Evolutionary conservation across 179 eudicot genomes (phyloP), one percentile per base, ranked within the genome.

Genomic region (Gypsophila paniculata): DNA sequence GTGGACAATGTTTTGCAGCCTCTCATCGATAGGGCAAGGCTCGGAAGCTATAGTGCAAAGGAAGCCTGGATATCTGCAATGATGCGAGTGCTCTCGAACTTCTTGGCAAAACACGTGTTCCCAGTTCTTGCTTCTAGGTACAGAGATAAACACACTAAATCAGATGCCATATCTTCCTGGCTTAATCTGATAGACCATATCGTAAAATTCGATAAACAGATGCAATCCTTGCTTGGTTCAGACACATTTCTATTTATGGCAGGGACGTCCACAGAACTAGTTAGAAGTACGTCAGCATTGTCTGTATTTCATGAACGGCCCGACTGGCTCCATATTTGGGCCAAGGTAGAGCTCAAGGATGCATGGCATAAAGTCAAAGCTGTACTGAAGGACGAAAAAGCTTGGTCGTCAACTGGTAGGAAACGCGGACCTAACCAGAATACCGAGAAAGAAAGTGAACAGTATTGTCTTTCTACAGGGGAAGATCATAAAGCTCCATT

Each of bases 1-100:
- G 80, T 83, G 53, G 89, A 85, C 70, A 85, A 81, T 77, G 85
- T 85, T 72, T 76, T 85, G 74, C 89, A 85, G 81, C 89, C 89
- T 73, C 76, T 85, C 12, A 83, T 86, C 65, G 89, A 81, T 72
- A 78, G 52, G 78, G 87, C 85, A 14, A 79, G 80, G 48, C 68
- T 86, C 53, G 76, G 71, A 6, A 82, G 82, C 52, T 83, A 74
- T 66, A 83, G 89, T 77, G 89, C 89, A 39, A 83, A 82, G 75
- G 89, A 86, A 83, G 79, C 85, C 57, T 86, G 87, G 89, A 81
- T 82, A 38, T 77, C 81, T 71, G 77, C 85, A 64, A 84, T 86
- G 87, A 77, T 84, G 61, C 77, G 72, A 49, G 65, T 76, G 26
- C 79, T 83, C 26, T 81, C 87, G 4, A 62, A 68, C 7, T 86